Evolutionary conservation across 116 monocot genomes (phyloP), one percentile per base, ranked within the genome.

Genomic region (Thalassia testudinum): DNA sequence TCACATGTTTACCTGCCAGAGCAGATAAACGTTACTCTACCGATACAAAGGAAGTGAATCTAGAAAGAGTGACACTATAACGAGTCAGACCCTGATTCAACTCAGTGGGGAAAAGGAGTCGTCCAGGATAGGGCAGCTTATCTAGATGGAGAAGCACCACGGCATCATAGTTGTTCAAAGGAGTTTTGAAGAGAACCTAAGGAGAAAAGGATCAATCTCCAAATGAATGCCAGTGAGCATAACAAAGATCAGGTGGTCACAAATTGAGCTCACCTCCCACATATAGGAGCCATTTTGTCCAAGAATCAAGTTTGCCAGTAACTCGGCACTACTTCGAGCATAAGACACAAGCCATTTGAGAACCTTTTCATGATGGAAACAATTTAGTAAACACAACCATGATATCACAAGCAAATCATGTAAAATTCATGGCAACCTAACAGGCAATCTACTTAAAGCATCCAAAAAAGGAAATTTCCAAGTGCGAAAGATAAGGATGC

Each of bases 81-180:
- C 10, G 45, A 56, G 68, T 57, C 65, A 17, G 59, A 95, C 93
- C 87, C 58, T 64, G 64, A 12, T 49, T 68, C 45, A 69, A 58
- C 29, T 73, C 72, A 51, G 69, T 51, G 12, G 93, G 78, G 43
- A 85, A 88, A 62, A 88, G 85, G 42, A 97, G 79, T 24, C 78
- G 73, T 7, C 72, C 67, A 37, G 95, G 89, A 70, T 63, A 72
- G 8, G 76, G 45, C 24, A 97, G 75, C 43, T 75, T 85, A 17
- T 97, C 77, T 43, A 45, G 68, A 50, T 97, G 95, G 26, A 97
- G 75, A 62, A 85, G 68, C 42, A 88, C 61, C 1, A 97, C 68
- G 12, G 95, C 95, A 77, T 88, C 95, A 64, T 85, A 97, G 52
- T 82, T 85, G 53, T 78, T 79, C 64, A 97, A 52, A 22, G 95